These are phyloP conservation scores for Cutaneotrichosporon dermatis DNA, from an alignment of 1,284 basidiomycete species.

Conservation along the genomic window DNA sequence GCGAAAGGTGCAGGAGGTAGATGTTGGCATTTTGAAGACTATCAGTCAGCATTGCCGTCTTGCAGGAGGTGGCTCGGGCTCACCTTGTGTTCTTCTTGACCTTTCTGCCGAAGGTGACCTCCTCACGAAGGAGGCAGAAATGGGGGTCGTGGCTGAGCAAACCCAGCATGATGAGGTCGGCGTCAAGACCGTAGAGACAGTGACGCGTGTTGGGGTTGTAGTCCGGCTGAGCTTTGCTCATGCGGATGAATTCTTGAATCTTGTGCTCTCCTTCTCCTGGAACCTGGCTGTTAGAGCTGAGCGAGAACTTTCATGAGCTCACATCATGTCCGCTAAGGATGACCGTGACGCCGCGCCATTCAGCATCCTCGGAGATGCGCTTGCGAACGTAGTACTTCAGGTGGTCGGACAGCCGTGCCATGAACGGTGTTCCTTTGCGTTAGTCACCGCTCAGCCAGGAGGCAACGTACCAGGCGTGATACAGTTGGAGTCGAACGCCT, in stretches of 20 bases:
- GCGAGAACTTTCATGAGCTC: slow-evolving; percentile 6
- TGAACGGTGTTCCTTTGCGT: slow-evolving; percentile 79
- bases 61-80: slow-evolving; percentile 28
- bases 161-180: slow-evolving; percentile 97
- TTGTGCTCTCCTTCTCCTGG: slow-evolving; percentile 99
- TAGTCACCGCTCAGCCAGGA: neutral
- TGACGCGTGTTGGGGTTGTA: slow-evolving; percentile 68
- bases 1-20: slow-evolving; percentile 87
- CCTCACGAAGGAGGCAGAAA: slow-evolving; percentile 94
- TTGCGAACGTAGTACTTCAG: slow-evolving; percentile 95
- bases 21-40: slow-evolving; percentile 87
- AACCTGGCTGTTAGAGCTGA: slow-evolving; percentile 44
- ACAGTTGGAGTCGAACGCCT: slow-evolving; percentile 97
- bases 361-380: slow-evolving; percentile 90
- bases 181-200: slow-evolving; percentile 96
- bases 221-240: slow-evolving; percentile 87
- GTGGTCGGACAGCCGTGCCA: slow-evolving; percentile 84
- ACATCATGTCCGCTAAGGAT: slow-evolving; percentile 96
- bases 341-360: slow-evolving; percentile 88
- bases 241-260: slow-evolving; percentile 98
- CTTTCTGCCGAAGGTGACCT: slow-evolving; percentile 92
- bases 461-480: slow-evolving; percentile 82
- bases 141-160: slow-evolving; percentile 97
- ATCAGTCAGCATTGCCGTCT: neutral
- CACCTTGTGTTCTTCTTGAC: slow-evolving; percentile 66